Evolutionary conservation across 257 asterid genomes (phyloP).

Genomic region (Cinchona pubescens): DNA sequence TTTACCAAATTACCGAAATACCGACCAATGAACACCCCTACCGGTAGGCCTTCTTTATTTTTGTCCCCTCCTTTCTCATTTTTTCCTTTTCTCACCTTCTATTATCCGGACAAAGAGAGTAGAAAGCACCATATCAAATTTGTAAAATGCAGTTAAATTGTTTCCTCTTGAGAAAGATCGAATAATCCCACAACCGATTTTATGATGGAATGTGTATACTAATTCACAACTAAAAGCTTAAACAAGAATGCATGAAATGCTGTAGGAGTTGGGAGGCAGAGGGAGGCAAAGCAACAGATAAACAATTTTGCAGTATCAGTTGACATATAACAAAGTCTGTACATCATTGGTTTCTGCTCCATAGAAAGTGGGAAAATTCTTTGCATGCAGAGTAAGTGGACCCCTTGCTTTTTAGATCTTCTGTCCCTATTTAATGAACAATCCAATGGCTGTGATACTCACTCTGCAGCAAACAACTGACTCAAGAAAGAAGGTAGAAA

Average conservation of each 20-base stretch:
- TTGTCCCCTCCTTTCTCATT: too few species aligned
- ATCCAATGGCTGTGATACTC: too few species aligned
- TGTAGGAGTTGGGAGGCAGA: not conserved
- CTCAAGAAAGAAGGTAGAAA: not conserved
- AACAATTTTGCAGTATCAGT: not conserved
- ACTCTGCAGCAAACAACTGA: too few species aligned
- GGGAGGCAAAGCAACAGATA: not conserved
- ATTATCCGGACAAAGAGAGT: not conserved
- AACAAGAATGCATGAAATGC: not conserved
- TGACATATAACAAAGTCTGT: not conserved
- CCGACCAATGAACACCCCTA: too few species aligned
- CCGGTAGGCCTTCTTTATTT: too few species aligned
- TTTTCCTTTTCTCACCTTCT: too few species aligned
- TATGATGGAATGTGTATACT: not conserved
- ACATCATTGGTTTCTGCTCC: not conserved
- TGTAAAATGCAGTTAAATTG: not conserved
- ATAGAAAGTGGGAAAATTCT: too few species aligned
- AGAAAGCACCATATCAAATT: too few species aligned
- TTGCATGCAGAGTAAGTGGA: too few species aligned
- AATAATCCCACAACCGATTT: not conserved
- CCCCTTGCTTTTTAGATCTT: too few species aligned
- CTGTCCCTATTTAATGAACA: too few species aligned
- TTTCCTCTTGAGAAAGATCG: not conserved
- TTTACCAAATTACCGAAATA: too few species aligned
- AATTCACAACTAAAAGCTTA: not conserved